These are phyloP conservation scores for Calonectria honghensis DNA, from an alignment of 2,329 filamentous ascomycete genomes.

Conservation along the genomic window DNA sequence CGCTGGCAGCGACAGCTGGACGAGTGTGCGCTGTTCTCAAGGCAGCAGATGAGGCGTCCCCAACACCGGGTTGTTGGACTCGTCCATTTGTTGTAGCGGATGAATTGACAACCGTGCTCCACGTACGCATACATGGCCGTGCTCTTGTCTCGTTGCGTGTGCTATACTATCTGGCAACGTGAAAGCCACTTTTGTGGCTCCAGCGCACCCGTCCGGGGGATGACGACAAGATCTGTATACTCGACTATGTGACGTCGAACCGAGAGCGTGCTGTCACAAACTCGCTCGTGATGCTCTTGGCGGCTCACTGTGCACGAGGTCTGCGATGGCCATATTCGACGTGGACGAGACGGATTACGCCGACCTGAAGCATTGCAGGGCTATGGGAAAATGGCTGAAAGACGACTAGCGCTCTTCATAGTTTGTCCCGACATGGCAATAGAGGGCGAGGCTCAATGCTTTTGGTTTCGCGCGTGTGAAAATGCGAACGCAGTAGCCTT, in stretches of 20 bases:
- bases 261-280: background rate
- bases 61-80: background rate
- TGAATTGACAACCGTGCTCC: background rate
- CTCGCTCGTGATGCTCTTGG: background rate
- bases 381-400: background rate
- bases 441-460: background rate
- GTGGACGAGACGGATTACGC: background rate
- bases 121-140: constrained; percentile 9
- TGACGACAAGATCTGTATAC: background rate
- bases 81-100: background rate
- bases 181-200: constrained; percentile 4
- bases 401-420: background rate
- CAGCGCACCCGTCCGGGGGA: background rate
- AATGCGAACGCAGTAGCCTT: background rate
- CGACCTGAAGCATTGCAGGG: background rate
- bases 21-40: constrained; percentile 14
- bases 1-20: constrained; percentile 1
- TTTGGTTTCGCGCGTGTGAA: background rate
- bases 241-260: background rate
- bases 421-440: background rate
- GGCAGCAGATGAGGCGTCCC: constrained; percentile 4
- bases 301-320: background rate
- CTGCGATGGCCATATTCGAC: background rate
- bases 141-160: background rate
- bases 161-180: background rate